Conservation (phyloP, 139 green algal genomes). For the Nannochloris sp. region DNA sequence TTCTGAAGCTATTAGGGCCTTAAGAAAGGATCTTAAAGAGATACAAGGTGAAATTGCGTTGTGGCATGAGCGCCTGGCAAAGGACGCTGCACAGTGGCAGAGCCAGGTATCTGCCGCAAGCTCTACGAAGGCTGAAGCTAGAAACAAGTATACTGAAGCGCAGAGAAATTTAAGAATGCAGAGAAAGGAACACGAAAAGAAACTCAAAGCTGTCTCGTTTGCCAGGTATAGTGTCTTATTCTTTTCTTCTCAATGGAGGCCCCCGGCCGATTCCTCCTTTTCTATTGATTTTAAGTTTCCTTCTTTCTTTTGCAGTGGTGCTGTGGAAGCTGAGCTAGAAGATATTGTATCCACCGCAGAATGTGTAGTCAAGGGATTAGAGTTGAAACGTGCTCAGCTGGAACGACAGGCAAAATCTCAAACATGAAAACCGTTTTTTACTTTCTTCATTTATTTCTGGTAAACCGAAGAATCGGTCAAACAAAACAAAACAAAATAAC, state of each 20-base stretch:
- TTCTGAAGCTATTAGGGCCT: constrained; percentile 37
- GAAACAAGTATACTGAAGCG: neutral
- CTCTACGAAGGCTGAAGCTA: neutral
- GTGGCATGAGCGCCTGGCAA: constrained; percentile 17
- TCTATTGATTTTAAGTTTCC: neutral
- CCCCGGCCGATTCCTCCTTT: no score
- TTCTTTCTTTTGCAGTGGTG: constrained; percentile 8
- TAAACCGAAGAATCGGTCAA: neutral
- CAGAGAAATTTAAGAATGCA: neutral
- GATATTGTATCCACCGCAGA: constrained; percentile 46
- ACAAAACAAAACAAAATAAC: no score
- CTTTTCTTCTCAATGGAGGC: neutral
- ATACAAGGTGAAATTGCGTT: constrained; percentile 67
- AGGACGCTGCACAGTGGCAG: neutral
- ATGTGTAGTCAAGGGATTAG: constrained; percentile 65
- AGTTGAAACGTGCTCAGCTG: constrained; percentile 35
- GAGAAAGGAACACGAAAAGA: constrained; percentile 16
- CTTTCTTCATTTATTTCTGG: no score
- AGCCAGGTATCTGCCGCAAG: neutral
- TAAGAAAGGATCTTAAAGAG: constrained; percentile 39
- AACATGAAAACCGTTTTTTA: neutral
- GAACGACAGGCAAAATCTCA: neutral
- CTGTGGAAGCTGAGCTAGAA: constrained; percentile 35
- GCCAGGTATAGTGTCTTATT: constrained; percentile 1
- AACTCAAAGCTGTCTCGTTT: constrained; percentile 10